Evolutionary conservation across 2,329 filamentous ascomycete species (phyloP), one percentile per base, ranked within the genome.

Genomic region (Alternaria viburni): DNA sequence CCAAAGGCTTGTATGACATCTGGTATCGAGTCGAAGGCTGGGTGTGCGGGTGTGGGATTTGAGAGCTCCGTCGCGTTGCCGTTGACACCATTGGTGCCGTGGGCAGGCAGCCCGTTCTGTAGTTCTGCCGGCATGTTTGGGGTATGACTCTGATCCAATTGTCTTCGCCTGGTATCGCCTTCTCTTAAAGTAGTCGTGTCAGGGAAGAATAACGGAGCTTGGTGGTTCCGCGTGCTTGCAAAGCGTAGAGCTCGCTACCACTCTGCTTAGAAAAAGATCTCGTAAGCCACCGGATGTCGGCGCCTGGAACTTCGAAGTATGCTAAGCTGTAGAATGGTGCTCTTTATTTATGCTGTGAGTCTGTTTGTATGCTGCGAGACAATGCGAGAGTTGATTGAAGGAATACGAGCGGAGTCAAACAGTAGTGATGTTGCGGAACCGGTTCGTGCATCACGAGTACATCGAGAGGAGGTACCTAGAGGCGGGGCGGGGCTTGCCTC

Each of bases 11-110:
- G 74, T 49, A 84, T 77, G 45, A 81, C 80, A 67, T 83, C 82
- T 63, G 81, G 78, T 73, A 84, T 83, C 59, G 79, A 81, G 76
- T 83, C 80, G 72, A 84, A 84, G n/a, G 76, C 77, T 15, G 77
- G 70, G 61, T 79, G 74, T 69, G 76, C 64, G 45, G 77, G 74
- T 63, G 75, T 69, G 49, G 72, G 63, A 61, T 70, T 71, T 6
- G 65, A 45, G 47, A 70, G 63, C 50, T 63, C 66, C 30, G 66
- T 69, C 50, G 55, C 59, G 47, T 68, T 66, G 32, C 69, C 62
- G 57, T 71, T 68, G 36, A 65, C 60, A 54, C 68, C 70, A 23
- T 71, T 73, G 21, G 61, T 59, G 36, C 69, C 66, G 15, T 71
- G 68, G 59, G 64, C 64, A 15, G 67, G 41, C 17, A 68, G 54